A percentile compares a stretch with the other conserved stretches of the same genome.
Evolutionary conservation across 371 early-diverging fungal species (phyloP).

Genomic region (Mortierella sp.): DNA sequence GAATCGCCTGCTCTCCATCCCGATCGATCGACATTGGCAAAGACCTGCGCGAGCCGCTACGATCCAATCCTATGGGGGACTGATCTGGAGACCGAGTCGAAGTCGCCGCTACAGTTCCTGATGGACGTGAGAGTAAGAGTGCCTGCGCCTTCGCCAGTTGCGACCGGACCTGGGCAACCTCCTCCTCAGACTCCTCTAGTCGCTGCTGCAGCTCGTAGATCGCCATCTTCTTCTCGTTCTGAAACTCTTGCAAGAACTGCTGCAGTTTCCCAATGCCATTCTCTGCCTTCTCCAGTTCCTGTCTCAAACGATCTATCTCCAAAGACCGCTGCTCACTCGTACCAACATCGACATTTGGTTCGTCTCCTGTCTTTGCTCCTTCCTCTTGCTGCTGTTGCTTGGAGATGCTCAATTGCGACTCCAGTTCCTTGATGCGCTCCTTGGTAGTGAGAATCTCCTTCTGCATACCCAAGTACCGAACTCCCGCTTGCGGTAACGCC

Average conservation of each 20-base stretch:
- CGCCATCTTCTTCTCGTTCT: slow-evolving; percentile 45
- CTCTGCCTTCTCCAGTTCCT: slow-evolving; percentile 27
- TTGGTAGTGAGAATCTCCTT: neutral
- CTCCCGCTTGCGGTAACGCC: slow-evolving; percentile 2
- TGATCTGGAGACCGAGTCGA: neutral
- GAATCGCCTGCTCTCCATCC: neutral
- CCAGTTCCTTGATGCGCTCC: slow-evolving; percentile 9
- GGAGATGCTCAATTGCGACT: neutral
- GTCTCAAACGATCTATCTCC: slow-evolving; percentile 13
- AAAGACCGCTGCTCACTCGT: neutral
- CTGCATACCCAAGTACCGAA: slow-evolving; percentile 10
- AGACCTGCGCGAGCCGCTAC: neutral
- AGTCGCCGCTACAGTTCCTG: neutral
- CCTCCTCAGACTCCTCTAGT: slow-evolving; percentile 28
- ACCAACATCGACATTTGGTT: neutral
- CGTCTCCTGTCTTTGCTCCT: neutral
- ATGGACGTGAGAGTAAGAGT: slow-evolving; percentile 25
- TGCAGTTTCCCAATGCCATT: slow-evolving; percentile 33
- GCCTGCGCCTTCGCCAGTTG: slow-evolving; percentile 50
- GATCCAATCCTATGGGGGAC: neutral
- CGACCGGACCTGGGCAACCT: slow-evolving; percentile 17
- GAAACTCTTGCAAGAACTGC: slow-evolving; percentile 54
- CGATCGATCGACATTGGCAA: neutral
- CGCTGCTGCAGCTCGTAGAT: slow-evolving; percentile 32
- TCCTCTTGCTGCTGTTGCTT: neutral